Evolutionary conservation across 306 rosid genomes (phyloP), one percentile per base, ranked within the genome.

Genomic region (Cucurbita pepo): DNA sequence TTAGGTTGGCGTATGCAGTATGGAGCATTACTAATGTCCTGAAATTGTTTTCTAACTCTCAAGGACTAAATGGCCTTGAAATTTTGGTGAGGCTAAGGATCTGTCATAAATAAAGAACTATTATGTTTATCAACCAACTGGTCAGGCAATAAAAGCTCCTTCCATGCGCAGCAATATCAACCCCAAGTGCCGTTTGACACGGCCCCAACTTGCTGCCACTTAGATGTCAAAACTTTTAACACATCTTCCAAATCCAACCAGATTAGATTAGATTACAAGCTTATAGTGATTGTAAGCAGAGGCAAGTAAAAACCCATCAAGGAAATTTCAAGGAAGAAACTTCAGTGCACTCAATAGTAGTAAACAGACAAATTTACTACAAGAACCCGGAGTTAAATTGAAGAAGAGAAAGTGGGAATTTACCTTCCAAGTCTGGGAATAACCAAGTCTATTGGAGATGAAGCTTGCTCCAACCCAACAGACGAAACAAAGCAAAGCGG

Each of bases 381-480:
- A 65, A 65, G 44, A 65, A 41, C 54, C n/a, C 19, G 53, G 19
- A 65, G 19, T 6, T 6, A 21, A 43, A 43, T 36, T 61, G 25
- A 30, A 30, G 8, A 0, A 61, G 21, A 16, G 45, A 14, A 34
- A 38, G 25, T 7, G 12, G 25, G 69, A 38, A n/a, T 8, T 69
- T 70, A 90, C 97, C 94, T 87, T 90, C 97, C 94, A 93, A 0
- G 90, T 83, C 15, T 77, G 67, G 1, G 91, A 72, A 38, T 74
- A 88, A 18, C 87, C 91, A 9, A 93, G 86, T 10, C 44, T 41
- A 8, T 30, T 72, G 1, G 94, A 94, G 18, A 90, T 54, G 57
- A 88, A 19, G 56, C 90, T 80, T 40, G 97, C 79, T 9, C 83
- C 83, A 45, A 81, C 47, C 96, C 96, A 93, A 15, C 88, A 90